Base-by-base conservation (phyloP, 495 filamentous ascomycete species). In the Neurospora tetraspora region DNA sequence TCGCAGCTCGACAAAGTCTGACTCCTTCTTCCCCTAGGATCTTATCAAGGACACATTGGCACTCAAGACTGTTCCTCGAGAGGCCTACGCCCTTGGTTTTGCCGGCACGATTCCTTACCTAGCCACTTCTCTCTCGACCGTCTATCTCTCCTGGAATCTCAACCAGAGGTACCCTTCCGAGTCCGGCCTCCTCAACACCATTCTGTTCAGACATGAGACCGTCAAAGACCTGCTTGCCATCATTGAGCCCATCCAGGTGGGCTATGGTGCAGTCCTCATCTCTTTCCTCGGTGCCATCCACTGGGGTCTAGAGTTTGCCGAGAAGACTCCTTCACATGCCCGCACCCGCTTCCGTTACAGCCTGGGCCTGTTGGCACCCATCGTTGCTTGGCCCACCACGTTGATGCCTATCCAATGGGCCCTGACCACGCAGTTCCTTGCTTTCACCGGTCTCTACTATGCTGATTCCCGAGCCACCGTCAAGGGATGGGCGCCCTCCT, bases 281-380 rank as follows among this genome's bases (percentile, higher is more conserved):
- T 97, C 94, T 65, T 98, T 98, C 87, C 88, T 99, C 31, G 96
- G 96, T 69, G 96, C 96, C 42, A 89, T 98, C 77, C 96, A 99
- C 82, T 98, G 96, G 96, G 86, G 83, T 89, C 90, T 85, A 86
- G 94, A 82, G 88, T 95, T 77, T 81, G 88, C 80, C 85, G 84
- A 85, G 65, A 83, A 83, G 74, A 47, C 70, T n/a, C 73, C 80
- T 3, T 69, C 74, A 18, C 73, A 23, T 3, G 74, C 76, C 10
- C 83, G 83, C 23, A 83, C 81, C 6, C 76, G 79, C 1, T 83
- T 86, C 70, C 91, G 96, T 70, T 99, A 97, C 80, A 90, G 88
- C 37, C 88, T 94, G 73, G 96, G 95, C 74, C 89, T 97, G 23
- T 74, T 93, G 70, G 92, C 94, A 14, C 91, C 96, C 3, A 90